Conservation (phyloP, 2,329 filamentous ascomycete genomes). For the Botrytis hyacinthi region DNA sequence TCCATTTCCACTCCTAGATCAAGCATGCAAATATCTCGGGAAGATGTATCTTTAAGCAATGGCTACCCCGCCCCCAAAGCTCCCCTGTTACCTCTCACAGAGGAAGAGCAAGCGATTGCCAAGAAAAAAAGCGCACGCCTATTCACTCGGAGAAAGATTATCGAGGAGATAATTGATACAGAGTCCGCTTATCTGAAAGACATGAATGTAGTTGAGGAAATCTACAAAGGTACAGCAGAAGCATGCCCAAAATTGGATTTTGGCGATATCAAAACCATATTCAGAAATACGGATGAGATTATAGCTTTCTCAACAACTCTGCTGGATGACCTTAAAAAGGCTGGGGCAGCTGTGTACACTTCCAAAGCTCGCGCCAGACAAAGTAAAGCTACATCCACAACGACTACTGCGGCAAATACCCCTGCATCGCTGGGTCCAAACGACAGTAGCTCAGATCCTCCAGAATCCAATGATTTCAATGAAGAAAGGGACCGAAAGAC, state of each 20-base stretch:
- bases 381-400: constrained; percentile 23
- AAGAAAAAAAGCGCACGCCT: constrained; percentile 68
- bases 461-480: constrained; percentile 33
- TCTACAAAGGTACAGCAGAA: constrained; percentile 90
- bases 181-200: constrained; percentile 89
- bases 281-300: constrained; percentile 89
- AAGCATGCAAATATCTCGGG: constrained; percentile 20
- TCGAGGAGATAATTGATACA: constrained; percentile 91
- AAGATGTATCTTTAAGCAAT: constrained; percentile 11
- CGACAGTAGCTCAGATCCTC: constrained; percentile 32
- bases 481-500: constrained; percentile 38
- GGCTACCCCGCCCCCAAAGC: constrained; percentile 4
- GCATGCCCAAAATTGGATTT: constrained; percentile 75
- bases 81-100: constrained; percentile 20
- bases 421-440: constrained; percentile 25
- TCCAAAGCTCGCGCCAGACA: constrained; percentile 44
- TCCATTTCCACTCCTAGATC: constrained; percentile 27
- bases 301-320: constrained; percentile 82
- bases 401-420: constrained; percentile 19
- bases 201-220: constrained; percentile 96
- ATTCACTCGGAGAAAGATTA: constrained; percentile 75
- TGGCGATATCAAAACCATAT: constrained; percentile 85
- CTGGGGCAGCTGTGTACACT: constrained; percentile 76
- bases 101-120: constrained; percentile 44
- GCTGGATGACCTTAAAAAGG: constrained; percentile 75